A percentile compares a stretch with the other conserved stretches of the same genome.
Conservation (phyloP, 495 filamentous ascomycete genomes). For the Talaromyces nanjingensis region DNA sequence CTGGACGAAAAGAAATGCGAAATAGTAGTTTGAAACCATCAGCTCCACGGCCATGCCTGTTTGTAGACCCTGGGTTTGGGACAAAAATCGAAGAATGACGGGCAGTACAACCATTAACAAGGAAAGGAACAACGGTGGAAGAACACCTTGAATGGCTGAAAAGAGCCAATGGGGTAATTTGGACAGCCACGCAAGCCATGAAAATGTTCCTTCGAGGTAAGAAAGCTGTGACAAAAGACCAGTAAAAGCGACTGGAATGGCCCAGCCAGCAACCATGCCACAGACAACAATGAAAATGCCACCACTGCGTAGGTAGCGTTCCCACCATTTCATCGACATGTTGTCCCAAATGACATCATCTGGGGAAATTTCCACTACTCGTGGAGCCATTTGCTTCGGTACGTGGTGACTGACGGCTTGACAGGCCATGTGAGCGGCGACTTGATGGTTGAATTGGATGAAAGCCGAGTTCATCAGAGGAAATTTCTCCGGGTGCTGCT, state of each 20-base stretch:
- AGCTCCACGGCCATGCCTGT: constrained; percentile 78
- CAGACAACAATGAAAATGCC: constrained; percentile 58
- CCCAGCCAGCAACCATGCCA: constrained; percentile 83
- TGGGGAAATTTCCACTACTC: constrained; percentile 86
- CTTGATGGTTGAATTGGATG: constrained; percentile 97
- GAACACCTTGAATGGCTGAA: constrained; percentile 74
- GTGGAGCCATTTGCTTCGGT: constrained; percentile 90
- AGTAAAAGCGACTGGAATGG: constrained; percentile 84
- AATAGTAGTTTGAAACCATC: constrained; percentile 86
- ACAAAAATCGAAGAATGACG: constrained; percentile 66
- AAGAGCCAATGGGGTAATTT: constrained; percentile 55
- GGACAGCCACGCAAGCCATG: constrained; percentile 66
- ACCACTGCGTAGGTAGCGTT: constrained; percentile 68
- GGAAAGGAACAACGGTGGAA: constrained; percentile 72
- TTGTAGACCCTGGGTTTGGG: constrained; percentile 67
- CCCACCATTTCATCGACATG: constrained; percentile 96
- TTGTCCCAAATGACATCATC: constrained; percentile 97
- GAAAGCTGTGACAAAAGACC: constrained; percentile 71
- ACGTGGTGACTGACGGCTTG: constrained; percentile 87
- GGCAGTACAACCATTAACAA: constrained; percentile 78
- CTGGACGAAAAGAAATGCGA: constrained; percentile 90
- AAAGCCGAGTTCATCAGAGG: constrained; percentile 97
- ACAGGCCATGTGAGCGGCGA: constrained; percentile 96
- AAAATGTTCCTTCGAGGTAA: constrained; percentile 54
- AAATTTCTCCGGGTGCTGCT: constrained; percentile 76